phyloP scores from a whole-genome alignment of 176 grass and related monocot species.

The Eleusine indica region DNA sequence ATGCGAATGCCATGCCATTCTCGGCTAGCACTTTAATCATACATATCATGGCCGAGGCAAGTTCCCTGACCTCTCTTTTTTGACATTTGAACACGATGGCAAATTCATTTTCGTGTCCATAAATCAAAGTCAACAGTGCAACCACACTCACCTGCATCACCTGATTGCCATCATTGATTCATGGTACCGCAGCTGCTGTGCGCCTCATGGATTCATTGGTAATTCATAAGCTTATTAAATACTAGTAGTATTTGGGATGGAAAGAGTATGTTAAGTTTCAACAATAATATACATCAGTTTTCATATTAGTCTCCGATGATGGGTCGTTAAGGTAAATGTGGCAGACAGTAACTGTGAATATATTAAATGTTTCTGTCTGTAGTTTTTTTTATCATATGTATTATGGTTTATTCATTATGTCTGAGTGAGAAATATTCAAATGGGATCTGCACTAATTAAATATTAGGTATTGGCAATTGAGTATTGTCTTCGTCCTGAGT shows the following conservation, averaged over 20 bases:
- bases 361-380: background rate
- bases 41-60: constrained; percentile 68
- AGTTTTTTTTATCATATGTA: background rate
- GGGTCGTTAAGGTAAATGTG: background rate
- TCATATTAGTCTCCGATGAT: background rate
- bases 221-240: too few relatives aligned
- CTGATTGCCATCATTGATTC: too few relatives aligned
- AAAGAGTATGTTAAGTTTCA: background rate
- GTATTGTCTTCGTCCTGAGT: too few relatives aligned
- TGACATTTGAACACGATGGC: background rate
- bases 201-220: too few relatives aligned
- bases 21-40: constrained; percentile 40
- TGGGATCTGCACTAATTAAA: too few relatives aligned
- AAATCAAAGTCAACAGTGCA: too few relatives aligned
- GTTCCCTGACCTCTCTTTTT: background rate
- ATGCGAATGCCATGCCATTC: constrained; percentile 63
- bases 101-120: background rate
- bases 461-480: too few relatives aligned
- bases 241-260: background rate
- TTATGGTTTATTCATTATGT: background rate
- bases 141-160: too few relatives aligned
- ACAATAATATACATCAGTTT: background rate
- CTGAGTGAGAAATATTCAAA: background rate
- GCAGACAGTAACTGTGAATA: background rate
- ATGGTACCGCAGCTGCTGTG: too few relatives aligned